Base-by-base conservation (phyloP, 129 eudicot species). In the Logfia minima region DNA sequence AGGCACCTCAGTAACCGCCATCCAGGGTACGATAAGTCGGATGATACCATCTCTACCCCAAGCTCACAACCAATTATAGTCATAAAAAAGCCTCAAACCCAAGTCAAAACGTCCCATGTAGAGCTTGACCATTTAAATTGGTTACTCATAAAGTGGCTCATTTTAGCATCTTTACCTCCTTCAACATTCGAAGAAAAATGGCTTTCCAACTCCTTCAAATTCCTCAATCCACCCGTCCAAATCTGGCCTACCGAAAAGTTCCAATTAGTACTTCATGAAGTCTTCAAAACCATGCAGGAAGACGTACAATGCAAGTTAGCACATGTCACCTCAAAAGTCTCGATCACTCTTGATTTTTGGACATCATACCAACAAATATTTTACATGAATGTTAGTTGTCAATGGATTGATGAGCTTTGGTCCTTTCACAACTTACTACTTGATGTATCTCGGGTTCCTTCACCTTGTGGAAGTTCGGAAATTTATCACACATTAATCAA, bases 1-100 rank as follows among this genome's bases (percentile, higher is more conserved):
- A 89, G 97, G 68, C 98, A 93, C 74, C 98, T 93, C 73, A 86
- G 96, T 87, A 90, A 85, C 76, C 96, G 97, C 68, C 98, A 93
- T 82, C 93, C 97, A 19, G 97, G 97, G 71, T 93, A 93, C 75
- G 97, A 93, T 83, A 91, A 84, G 26, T 63, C 82, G 0, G 96
- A 85, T 48, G 92, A 93, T 48, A 78, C 45, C 43, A 53, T 86
- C 78, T 66, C 81, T 70, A 79, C 71, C 66, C 78, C 89, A 28
- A 77, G 74, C 64, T 78, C 89, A 73, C 96, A 86, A 71, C 78
- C 87, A 4, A 79, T 82, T 48, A 81, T 87, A 37, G 86, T 86
- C 64, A 69, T 74, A 19, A 93, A 87, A 83, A 93, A 89, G 83
- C 85, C 88, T 72, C 96, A 83, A 78, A 24, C 89, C 66, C 93